Percentiles rank a stretch among this genome's conserved stretches.
These are phyloP conservation scores for Cercophora newfieldiana DNA, from an alignment of 495 filamentous ascomycete species.

Conservation along the genomic window DNA sequence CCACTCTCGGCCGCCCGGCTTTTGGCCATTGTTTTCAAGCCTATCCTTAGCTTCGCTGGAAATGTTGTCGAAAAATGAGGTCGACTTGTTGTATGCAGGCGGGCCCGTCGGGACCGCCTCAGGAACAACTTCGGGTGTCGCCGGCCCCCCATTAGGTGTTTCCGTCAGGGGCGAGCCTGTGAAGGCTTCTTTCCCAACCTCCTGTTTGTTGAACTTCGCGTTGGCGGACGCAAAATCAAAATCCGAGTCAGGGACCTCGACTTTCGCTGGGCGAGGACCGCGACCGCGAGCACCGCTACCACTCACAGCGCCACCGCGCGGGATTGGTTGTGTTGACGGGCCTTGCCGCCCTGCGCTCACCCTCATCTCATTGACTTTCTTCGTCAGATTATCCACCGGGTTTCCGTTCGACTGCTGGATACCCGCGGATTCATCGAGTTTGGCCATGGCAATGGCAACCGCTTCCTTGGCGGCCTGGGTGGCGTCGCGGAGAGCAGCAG, in stretches of 20 bases:
- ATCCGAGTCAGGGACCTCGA: conserved; percentile 85
- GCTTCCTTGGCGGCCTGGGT: conserved; percentile 82
- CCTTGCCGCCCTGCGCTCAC: conserved; percentile 55
- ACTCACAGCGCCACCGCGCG: background rate
- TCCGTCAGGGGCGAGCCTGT: conserved; percentile 71
- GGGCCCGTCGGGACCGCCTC: conserved; percentile 39
- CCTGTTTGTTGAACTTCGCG: conserved; percentile 97
- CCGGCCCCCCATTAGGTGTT: conserved; percentile 39
- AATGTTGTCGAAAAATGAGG: conserved; percentile 96
- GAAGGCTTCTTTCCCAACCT: conserved; percentile 88
- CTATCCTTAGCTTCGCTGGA: conserved; percentile 89
- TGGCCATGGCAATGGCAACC: conserved; percentile 81
- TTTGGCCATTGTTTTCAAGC: conserved; percentile 65
- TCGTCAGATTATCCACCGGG: conserved; percentile 74
- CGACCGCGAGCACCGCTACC: conserved; percentile 58
- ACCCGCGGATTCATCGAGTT: conserved; percentile 46
- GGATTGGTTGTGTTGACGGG: conserved; percentile 34
- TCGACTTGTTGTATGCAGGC: conserved; percentile 75
- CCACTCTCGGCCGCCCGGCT: conserved; percentile 84
- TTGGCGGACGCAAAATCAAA: conserved; percentile 94
- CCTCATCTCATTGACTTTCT: conserved; percentile 85
- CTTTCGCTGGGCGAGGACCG: conserved; percentile 57
- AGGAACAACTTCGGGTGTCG: conserved; percentile 32
- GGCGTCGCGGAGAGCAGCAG: conserved; percentile 60
- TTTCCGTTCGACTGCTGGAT: conserved; percentile 49